Percentiles rank a stretch among this genome's conserved stretches.
Conservation (phyloP, 148 eudicot species). For the Agrostemma githago region DNA sequence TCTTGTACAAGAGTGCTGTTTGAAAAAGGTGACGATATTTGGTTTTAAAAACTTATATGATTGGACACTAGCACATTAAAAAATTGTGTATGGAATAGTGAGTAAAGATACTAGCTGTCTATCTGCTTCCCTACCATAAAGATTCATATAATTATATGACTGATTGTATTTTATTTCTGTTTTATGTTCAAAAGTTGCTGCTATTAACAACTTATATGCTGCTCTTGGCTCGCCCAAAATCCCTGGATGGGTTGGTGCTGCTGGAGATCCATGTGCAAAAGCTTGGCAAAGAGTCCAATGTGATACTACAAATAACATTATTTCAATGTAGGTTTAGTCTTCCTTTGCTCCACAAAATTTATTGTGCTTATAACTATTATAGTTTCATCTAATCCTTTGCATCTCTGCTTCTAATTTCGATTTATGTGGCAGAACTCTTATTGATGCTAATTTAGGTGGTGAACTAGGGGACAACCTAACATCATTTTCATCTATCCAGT, state of each 20-base stretch:
- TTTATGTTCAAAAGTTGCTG: constrained; percentile 49
- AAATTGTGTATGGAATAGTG: no score
- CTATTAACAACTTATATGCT: constrained; percentile 68
- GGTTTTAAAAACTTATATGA: no score
- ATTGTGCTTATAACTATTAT: background rate
- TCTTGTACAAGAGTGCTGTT: no score
- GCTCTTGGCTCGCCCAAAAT: constrained; percentile 68
- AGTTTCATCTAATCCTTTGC: background rate
- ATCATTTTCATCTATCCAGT: constrained; percentile 59
- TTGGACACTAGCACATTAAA: no score
- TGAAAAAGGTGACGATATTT: no score
- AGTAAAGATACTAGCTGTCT: no score
- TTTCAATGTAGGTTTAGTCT: constrained; percentile 48
- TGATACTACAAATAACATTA: constrained; percentile 43
- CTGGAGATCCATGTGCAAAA: constrained; percentile 82
- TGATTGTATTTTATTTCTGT: background rate
- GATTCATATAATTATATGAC: no score
- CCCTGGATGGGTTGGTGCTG: constrained; percentile 76
- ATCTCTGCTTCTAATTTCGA: background rate
- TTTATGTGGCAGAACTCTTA: constrained; percentile 50
- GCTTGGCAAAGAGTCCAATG: constrained; percentile 88
- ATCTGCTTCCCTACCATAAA: no score
- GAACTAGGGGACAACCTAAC: constrained; percentile 69
- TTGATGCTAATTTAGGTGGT: constrained; percentile 72
- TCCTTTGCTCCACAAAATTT: constrained; percentile 1